Percentiles rank a stretch among this genome's conserved stretches.
Evolutionary conservation across 768 basidiomycete genomes (phyloP).

Genomic region (Boletellus ananiceps): DNA sequence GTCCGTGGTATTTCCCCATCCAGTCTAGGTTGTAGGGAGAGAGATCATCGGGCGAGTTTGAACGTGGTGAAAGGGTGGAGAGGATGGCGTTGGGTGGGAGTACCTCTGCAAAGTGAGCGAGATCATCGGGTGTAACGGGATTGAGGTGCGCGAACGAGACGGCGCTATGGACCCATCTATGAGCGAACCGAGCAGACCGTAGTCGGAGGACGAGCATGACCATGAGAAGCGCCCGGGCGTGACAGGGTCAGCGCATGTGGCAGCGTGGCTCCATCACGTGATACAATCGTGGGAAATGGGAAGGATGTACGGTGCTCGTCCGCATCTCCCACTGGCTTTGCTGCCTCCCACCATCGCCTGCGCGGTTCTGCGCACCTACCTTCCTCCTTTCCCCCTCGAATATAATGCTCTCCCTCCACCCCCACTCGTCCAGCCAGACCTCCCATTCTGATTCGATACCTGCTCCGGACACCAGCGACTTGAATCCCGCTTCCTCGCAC

Average conservation of each 20-base stretch:
- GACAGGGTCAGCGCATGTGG: not conserved
- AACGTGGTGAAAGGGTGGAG: slow-evolving; percentile 55
- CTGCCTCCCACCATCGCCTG: slow-evolving; percentile 3
- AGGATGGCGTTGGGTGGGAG: slow-evolving; percentile 61
- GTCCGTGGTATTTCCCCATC: slow-evolving; percentile 94
- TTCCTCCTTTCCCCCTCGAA: not conserved
- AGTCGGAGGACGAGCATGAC: slow-evolving; percentile 13
- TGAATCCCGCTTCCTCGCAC: slow-evolving; percentile 29
- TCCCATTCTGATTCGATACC: not conserved
- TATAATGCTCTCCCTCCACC: slow-evolving; percentile 3
- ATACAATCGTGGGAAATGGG: slow-evolving; percentile 12
- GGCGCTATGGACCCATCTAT: slow-evolving; percentile 19
- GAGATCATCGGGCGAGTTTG: slow-evolving; percentile 58
- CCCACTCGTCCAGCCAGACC: not conserved
- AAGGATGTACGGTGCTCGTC: not conserved
- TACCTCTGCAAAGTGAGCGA: slow-evolving; percentile 63
- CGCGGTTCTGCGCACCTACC: not conserved
- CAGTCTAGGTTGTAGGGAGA: slow-evolving; percentile 83
- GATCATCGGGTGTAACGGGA: slow-evolving; percentile 52
- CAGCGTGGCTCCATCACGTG: slow-evolving; percentile 7
- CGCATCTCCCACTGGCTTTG: slow-evolving; percentile 5
- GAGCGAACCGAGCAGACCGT: not conserved
- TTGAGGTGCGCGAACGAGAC: slow-evolving; percentile 33
- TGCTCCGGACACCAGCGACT: not conserved
- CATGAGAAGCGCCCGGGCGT: not conserved